Evolutionary conservation across 148 eudicot species (phyloP), one percentile per base, ranked within the genome.

Genomic region (Chenopodium berlandieri): DNA sequence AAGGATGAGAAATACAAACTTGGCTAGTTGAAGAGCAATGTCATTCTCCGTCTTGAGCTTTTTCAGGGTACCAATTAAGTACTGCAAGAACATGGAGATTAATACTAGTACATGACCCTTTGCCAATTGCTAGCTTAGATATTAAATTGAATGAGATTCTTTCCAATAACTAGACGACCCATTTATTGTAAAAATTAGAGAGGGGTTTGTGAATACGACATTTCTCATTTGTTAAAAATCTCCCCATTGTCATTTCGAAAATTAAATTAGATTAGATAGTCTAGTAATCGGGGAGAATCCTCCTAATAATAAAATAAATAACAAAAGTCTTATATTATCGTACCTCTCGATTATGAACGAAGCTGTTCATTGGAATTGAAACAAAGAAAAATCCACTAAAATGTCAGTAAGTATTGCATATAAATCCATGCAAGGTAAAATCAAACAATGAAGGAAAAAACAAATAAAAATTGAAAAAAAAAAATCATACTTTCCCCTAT

Each of bases 31-130:
- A 66, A 90, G 89, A 54, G 90, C 88, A 70, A 90, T 84, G 82
- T 90, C 94, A 79, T 92, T 90, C 79, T 93, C 97, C 56, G 79
- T 84, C 90, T 89, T 93, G 34, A 92, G 85, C 81, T 90, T 90
- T 79, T 86, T 86, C 1, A 93, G 82, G 10, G 88, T 87, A 84
- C 77, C 85, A 16, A 90, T 75, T 70, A 93, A 75, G 77, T 88
- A 90, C 95, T 94, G 86, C 86, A 87, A n/a, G 1, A 63, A 64
- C 76, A 58, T 25, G 20, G 16, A n/a, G 31, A 62, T 62, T 5
- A 1, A 70, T 70, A 58, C 9, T 5, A 1, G 60, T 70, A 58
- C 9, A 64, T 77, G 20, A 9, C 69, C 22, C 68, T 62, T 56
- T 32, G 8, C 11, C n/a, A 4, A 58, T 48, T 58, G 20, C 72